phyloP scores from a whole-genome alignment of 208 protist species.

The Kentomonas sorsogonicus region DNA sequence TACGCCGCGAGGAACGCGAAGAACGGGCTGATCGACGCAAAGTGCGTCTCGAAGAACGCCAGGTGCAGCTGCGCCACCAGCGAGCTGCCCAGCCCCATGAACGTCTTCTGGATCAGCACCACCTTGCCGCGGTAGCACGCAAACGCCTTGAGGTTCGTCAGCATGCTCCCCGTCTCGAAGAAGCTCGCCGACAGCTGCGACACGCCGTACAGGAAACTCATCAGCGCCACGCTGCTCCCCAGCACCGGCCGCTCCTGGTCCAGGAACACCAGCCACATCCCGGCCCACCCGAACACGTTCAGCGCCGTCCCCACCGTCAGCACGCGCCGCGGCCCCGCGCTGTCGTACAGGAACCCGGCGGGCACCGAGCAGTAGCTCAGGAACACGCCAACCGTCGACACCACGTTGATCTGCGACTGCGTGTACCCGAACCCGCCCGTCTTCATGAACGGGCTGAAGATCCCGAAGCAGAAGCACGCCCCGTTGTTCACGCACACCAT shows the following conservation, averaged over 20 bases:
- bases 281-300: conserved; percentile 63
- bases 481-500: conserved; percentile 75
- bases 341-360: conserved; percentile 72
- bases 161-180: conserved; percentile 67
- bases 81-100: conserved; percentile 79
- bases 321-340: conserved; percentile 39
- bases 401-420: conserved; percentile 51
- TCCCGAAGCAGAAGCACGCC: conserved; percentile 72
- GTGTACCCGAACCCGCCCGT: conserved; percentile 38
- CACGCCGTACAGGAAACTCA: conserved; percentile 67
- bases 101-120: conserved; percentile 81
- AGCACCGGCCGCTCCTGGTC: conserved; percentile 31
- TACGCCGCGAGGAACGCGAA: conserved; percentile 58
- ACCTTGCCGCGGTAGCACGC: conserved; percentile 73
- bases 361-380: conserved; percentile 82
- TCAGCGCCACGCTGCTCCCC: conserved; percentile 29
- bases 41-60: conserved; percentile 53
- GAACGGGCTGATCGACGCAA: conserved; percentile 44
- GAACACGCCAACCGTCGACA: conserved; percentile 68
- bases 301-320: conserved; percentile 51
- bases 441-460: conserved; percentile 75
- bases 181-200: conserved; percentile 81
- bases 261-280: conserved; percentile 68
- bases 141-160: conserved; percentile 73
- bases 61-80: conserved; percentile 70